Evolutionary conservation across 768 basidiomycete species (phyloP).

Genomic region (Nidularia pulvinata): DNA sequence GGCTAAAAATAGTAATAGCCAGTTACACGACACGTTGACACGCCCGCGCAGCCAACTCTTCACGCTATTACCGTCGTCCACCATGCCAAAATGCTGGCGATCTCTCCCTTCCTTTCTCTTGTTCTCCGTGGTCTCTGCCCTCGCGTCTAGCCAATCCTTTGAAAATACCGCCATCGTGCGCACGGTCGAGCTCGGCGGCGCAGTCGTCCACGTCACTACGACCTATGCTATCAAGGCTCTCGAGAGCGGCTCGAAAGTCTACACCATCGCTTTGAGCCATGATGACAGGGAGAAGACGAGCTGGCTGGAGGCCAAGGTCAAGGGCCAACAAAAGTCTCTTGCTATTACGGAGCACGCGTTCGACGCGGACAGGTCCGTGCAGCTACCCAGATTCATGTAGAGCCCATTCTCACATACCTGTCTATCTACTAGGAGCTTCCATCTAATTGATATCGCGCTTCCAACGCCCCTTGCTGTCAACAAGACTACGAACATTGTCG

Average conservation of each 20-base stretch:
- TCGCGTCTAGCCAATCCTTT: conserved; percentile 50
- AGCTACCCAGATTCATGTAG: background rate
- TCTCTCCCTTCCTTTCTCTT: conserved; percentile 47
- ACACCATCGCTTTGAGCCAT: conserved; percentile 66
- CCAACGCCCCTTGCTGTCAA: conserved; percentile 59
- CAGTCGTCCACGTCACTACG: conserved; percentile 86
- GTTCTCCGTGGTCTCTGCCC: conserved; percentile 33
- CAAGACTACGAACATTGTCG: conserved; percentile 70
- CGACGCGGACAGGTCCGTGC: conserved; percentile 52
- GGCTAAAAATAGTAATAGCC: conserved; percentile 11
- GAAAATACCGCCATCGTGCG: conserved; percentile 92
- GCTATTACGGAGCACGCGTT: conserved; percentile 45
- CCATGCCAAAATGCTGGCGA: conserved; percentile 44
- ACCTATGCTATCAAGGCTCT: conserved; percentile 84
- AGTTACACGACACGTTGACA: conserved; percentile 13
- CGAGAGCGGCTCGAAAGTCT: conserved; percentile 55
- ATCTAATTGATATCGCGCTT: conserved; percentile 62
- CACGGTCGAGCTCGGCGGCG: conserved; percentile 87
- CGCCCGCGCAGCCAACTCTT: conserved; percentile 16
- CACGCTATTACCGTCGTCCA: conserved; percentile 5
- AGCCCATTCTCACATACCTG: conserved; percentile 4
- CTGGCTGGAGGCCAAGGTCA: conserved; percentile 81
- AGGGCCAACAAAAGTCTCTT: conserved; percentile 62
- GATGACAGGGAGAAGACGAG: conserved; percentile 68
- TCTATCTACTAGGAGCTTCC: conserved; percentile 30